Conservation (phyloP, 805 yeast species). For the Priceomyces castillae region DNA sequence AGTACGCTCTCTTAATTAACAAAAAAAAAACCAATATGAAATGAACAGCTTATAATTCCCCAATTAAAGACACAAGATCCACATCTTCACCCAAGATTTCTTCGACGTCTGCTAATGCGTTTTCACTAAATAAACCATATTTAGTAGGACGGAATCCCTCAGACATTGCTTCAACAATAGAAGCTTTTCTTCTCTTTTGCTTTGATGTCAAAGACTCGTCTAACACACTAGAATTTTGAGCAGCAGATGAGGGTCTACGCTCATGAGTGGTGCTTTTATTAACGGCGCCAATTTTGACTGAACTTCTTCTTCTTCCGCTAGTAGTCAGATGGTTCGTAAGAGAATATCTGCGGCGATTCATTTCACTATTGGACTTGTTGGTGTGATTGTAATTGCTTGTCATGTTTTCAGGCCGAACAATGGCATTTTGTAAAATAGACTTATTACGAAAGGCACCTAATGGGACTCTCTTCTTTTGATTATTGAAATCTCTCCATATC, state of each 20-base stretch:
- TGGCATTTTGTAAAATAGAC: conserved; percentile 29
- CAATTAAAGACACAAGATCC: conserved; percentile 43
- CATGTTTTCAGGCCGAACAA: conserved; percentile 20
- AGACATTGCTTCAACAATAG: conserved; percentile 69
- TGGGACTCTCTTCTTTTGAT: conserved; percentile 57
- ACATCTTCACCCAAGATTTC: conserved; percentile 57
- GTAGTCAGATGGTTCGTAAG: conserved; percentile 13
- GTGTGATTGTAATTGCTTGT: conserved; percentile 26
- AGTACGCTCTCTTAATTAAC: neutral
- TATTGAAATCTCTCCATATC: conserved; percentile 46
- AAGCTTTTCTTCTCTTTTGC: conserved; percentile 55
- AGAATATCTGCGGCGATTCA: conserved; percentile 23
- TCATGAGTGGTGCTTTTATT: conserved; percentile 3
- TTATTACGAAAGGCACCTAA: conserved; percentile 89
- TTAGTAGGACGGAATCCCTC: conserved; percentile 76
- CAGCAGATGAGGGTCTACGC: conserved; percentile 3
- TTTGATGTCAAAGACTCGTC: conserved; percentile 21
- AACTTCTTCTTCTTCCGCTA: conserved; percentile 10
- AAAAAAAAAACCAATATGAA: neutral
- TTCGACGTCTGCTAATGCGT: conserved; percentile 71
- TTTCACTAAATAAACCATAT: conserved; percentile 74
- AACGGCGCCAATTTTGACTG: conserved; percentile 1
- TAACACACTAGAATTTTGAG: neutral
- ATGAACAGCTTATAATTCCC: conserved; percentile 19
- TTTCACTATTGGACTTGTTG: conserved; percentile 22